Evolutionary conservation across 2,329 filamentous ascomycete species (phyloP), one percentile per base, ranked within the genome.

Genomic region (Exophiala sp.): DNA sequence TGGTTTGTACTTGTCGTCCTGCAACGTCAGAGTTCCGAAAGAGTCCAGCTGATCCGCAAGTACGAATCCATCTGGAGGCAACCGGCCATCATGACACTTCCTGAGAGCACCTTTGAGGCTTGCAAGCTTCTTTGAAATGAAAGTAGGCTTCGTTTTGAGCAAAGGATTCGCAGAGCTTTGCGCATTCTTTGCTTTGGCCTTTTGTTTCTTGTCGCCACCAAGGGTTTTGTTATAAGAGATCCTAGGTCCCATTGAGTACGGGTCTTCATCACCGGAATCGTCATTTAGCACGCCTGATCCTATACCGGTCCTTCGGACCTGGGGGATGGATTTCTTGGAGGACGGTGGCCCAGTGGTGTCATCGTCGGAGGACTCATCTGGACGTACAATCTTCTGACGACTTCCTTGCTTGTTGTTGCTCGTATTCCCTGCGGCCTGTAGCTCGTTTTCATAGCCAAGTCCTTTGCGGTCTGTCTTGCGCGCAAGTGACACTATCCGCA

Each of bases 191-290:
- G 60, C 34, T 54, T 82, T 83, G 65, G 86, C 85, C 64, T 82
- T 88, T 68, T 89, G 91, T 68, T 86, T 87, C 70, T 89, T 95
- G 59, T 91, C 87, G 0, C 86, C 87, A 14, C 89, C 91, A 55
- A 96, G 83, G 4, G 86, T 79, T 38, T 85, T 83, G 63, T 89
- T 95, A 70, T 95, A 96, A 10, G 86, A 89, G 68, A 96, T 95
- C 62, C 85, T 87, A 0, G 94, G 94, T 0, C 92, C 92, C 49
- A 97, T 86, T 54, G 92, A 88, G 67, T 96, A 97, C 0, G 90
- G 88, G 65, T 96, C 91, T 64, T 97, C 94, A 42, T 96, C 91
- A 62, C 97, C 94, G 3, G 92, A 96, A 9, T 86, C 94, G 62
- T 96, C 92, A 64, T 97, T 96, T 42, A 97, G 72, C 1, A 96